Evolutionary conservation across 805 yeast genomes (phyloP).

Genomic region (Cyberlindnera xishuangbannaensis): DNA sequence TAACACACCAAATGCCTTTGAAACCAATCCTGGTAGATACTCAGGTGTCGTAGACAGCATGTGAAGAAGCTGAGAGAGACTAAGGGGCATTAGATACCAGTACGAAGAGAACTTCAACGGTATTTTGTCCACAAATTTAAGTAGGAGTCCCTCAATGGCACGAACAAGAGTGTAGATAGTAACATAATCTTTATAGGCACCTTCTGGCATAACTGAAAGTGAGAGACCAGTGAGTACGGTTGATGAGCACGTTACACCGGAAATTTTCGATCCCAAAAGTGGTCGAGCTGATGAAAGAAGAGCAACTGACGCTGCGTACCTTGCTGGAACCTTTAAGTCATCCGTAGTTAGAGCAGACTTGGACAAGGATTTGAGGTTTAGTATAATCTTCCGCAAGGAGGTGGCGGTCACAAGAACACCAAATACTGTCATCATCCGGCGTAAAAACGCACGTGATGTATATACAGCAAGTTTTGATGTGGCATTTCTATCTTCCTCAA

Average conservation of each 20-base stretch:
- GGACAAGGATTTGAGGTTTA: slow-evolving; percentile 1
- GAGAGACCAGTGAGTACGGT: slow-evolving; percentile 4
- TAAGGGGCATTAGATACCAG: slow-evolving; percentile 17
- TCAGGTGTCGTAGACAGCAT: slow-evolving; percentile 13
- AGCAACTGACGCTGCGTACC: slow-evolving; percentile 5
- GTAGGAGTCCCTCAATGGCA: slow-evolving; percentile 9
- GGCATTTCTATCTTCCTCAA: background rate
- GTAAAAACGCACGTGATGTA: slow-evolving; percentile 8
- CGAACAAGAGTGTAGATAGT: slow-evolving; percentile 12
- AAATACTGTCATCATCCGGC: slow-evolving; percentile 7
- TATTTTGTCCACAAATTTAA: background rate
- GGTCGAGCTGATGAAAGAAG: slow-evolving; percentile 5
- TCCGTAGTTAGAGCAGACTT: background rate
- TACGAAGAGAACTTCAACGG: slow-evolving; percentile 1
- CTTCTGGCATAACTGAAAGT: slow-evolving; percentile 12
- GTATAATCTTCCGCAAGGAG: slow-evolving; percentile 5
- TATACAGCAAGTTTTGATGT: background rate
- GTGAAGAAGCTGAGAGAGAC: slow-evolving; percentile 14
- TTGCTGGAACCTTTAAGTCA: slow-evolving; percentile 1
- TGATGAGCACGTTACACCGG: background rate
- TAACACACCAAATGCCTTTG: slow-evolving; percentile 3
- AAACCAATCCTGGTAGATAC: slow-evolving; percentile 9
- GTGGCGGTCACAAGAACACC: slow-evolving; percentile 7
- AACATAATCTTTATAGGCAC: slow-evolving; percentile 10
- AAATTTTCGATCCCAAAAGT: slow-evolving; percentile 4